phyloP scores from a whole-genome alignment of 2,329 filamentous ascomycete species.

The Phaeosphaeria sp. region DNA sequence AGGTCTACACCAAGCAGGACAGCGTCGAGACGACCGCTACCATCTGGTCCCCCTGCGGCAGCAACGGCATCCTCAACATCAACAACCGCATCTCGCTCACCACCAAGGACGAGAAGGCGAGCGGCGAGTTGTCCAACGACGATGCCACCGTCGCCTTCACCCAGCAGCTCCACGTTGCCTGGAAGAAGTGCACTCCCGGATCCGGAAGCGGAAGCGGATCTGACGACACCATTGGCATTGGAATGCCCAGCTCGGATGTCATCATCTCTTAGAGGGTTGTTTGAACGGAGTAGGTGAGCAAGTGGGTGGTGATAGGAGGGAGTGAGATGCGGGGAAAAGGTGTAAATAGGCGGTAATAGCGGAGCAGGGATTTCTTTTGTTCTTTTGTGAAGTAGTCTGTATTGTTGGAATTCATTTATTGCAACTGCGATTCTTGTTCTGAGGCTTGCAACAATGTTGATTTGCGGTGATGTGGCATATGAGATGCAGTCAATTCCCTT shows the following conservation, averaged over 20 bases:
- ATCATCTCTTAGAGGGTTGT: constrained; percentile 15
- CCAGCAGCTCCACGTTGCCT: constrained; percentile 43
- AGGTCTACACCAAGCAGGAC: constrained; percentile 57
- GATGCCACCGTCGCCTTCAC: constrained; percentile 45
- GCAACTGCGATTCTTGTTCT: not conserved
- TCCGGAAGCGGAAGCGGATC: constrained; percentile 15
- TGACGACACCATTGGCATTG: constrained; percentile 35
- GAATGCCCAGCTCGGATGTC: constrained; percentile 25
- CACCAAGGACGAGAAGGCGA: constrained; percentile 21
- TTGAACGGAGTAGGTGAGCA: not conserved
- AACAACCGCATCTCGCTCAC: constrained; percentile 42
- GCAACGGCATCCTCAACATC: constrained; percentile 41
- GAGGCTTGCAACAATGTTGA: not conserved
- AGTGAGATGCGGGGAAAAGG: not conserved
- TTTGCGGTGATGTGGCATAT: not conserved
- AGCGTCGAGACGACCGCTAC: constrained; percentile 42
- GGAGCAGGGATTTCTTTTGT: not conserved
- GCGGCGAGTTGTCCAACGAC: constrained; percentile 42
- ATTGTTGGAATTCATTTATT: not conserved
- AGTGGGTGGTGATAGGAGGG: not conserved
- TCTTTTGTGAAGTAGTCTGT: not conserved
- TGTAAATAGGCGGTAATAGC: not conserved
- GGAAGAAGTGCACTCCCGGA: constrained; percentile 37
- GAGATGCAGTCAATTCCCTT: too few species aligned
- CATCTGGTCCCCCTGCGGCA: constrained; percentile 44